These are phyloP conservation scores for Incumbomyces delicatus DNA, from an alignment of 2,329 filamentous ascomycete genomes.

Conservation along the genomic window DNA sequence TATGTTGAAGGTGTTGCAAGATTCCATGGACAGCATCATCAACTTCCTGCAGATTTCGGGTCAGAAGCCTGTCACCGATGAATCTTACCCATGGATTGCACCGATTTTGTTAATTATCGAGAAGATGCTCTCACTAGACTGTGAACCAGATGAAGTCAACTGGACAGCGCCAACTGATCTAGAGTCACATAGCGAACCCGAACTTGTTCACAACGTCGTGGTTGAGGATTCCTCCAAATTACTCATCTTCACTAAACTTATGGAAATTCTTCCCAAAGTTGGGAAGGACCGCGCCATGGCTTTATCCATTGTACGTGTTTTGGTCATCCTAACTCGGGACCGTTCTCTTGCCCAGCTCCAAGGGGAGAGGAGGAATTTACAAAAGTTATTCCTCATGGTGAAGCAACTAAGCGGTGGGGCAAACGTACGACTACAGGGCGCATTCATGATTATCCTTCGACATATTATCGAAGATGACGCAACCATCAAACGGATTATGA, in stretches of 20 bases:
- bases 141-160: conserved; percentile 62
- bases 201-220: conserved; percentile 47
- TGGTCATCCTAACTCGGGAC: conserved; percentile 78
- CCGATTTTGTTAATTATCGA: conserved; percentile 86
- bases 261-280: conserved; percentile 74
- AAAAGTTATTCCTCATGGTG: conserved; percentile 86
- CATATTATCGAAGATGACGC: conserved; percentile 93
- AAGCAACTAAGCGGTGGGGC: conserved; percentile 78
- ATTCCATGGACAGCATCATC: conserved; percentile 66
- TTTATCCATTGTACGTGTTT: conserved; percentile 68
- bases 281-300: conserved; percentile 81
- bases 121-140: conserved; percentile 79
- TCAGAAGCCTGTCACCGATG: conserved; percentile 49
- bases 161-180: conserved; percentile 42
- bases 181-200: conserved; percentile 44
- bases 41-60: conserved; percentile 60
- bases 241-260: conserved; percentile 64
- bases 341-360: conserved; percentile 64
- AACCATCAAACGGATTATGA: conserved; percentile 83
- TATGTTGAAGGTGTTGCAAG: conserved; percentile 57
- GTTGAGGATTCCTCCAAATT: conserved; percentile 57
- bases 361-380: conserved; percentile 79
- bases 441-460: conserved; percentile 76
- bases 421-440: conserved; percentile 59
- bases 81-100: conserved; percentile 84